Evolutionary conservation across 768 basidiomycete genomes (phyloP), one percentile per base, ranked within the genome.

Genomic region (Gelatoporia subvermispora): DNA sequence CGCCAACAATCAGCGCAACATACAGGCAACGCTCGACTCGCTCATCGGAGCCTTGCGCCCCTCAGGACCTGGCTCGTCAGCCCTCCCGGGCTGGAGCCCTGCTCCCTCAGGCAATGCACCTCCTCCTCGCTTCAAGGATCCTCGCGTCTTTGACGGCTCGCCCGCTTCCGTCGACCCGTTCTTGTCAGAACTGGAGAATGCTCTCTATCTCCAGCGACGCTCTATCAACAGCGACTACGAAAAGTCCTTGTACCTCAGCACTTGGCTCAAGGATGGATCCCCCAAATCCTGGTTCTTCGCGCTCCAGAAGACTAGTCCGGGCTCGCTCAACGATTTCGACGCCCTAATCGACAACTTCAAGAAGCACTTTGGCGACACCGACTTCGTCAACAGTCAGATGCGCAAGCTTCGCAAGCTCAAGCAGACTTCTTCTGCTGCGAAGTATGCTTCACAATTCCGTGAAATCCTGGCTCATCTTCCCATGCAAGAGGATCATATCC

Each of bases 361-460:
- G 2, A 41, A 25, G 21, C 44, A 34, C 35, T 50, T 50, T 21
- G 37, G 41, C 16, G 44, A 45, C 43, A 25, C 49, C 2, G 49
- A 50, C 28, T 28, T 50, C 20, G 38, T 50, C 36, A 40, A n/a
- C 25, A 45, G 58, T n/a, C 56, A 63, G 23, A 42, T 62, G 21
- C 50, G 51, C 22, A 63, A 65, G 47, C 46, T 70, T 35, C 55
- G 63, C 20, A 44, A 47, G 10, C 64, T 72, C 20, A 53, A 53
- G 36, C 69, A 71, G 47, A 64, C 64, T 24, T 56, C 61, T 9
- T 63, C 66, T 0, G 52, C 54, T 34, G 53, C 63, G 39, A 51
- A 47, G 11, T 71, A 65, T 49, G 55, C 60, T 37, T 51, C 60
- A 20, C 54, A 49, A 28, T 70, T 65, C 52, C 39, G 50, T 24